Percentiles rank a stretch among this genome's conserved stretches.
These are phyloP conservation scores for Helminthosporium solani DNA, from an alignment of 2,329 filamentous ascomycete species.

Conservation along the genomic window DNA sequence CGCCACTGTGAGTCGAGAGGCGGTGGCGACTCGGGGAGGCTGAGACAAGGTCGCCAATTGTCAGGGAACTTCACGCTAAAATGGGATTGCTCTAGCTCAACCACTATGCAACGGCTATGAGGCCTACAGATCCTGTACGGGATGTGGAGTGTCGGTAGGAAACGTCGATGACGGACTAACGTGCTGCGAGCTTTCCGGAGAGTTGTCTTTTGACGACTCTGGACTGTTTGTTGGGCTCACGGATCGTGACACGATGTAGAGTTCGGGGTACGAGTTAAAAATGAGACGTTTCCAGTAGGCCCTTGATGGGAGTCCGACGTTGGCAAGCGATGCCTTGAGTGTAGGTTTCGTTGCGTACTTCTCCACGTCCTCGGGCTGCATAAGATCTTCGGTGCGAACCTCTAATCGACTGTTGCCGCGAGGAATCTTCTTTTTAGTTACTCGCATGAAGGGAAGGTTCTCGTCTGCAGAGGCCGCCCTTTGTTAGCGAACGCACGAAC, in stretches of 20 bases:
- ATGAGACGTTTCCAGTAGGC: conserved; percentile 51
- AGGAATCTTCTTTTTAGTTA: conserved; percentile 50
- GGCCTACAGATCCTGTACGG: conserved; percentile 20
- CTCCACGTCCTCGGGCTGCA: conserved; percentile 35
- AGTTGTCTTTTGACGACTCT: conserved; percentile 40
- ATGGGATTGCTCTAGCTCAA: not conserved
- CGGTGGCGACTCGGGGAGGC: conserved; percentile 4
- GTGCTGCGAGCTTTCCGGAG: conserved; percentile 41
- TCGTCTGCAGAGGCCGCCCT: conserved; percentile 38
- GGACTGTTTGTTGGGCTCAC: conserved; percentile 30
- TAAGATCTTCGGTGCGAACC: conserved; percentile 49
- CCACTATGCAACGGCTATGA: conserved; percentile 6
- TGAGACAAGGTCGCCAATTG: not conserved
- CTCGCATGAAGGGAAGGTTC: conserved; percentile 42
- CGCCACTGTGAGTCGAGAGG: not conserved
- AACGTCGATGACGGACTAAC: conserved; percentile 39
- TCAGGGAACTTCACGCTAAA: not conserved
- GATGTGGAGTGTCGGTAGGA: conserved; percentile 29
- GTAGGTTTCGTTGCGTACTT: conserved; percentile 48
- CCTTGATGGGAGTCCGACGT: conserved; percentile 47
- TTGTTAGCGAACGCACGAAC: conserved; percentile 18
- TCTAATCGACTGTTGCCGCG: conserved; percentile 49
- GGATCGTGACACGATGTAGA: conserved; percentile 52
- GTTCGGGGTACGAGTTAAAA: conserved; percentile 48
- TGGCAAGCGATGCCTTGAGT: conserved; percentile 50